Evolutionary conservation across 2,329 filamentous ascomycete genomes (phyloP).

Genomic region (Botrytis paeoniae): DNA sequence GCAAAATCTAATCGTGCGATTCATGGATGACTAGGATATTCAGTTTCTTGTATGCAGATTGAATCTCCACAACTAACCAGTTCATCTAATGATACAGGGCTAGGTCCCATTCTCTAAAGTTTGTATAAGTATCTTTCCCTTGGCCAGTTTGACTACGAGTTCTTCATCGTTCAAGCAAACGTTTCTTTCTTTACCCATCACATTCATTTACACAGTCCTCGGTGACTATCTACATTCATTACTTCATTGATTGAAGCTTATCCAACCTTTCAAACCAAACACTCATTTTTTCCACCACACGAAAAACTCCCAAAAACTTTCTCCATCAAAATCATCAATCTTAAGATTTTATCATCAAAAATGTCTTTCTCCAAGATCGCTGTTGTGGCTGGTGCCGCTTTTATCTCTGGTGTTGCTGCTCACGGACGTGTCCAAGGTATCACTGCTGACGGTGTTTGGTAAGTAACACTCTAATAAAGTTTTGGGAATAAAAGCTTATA

Average conservation of each 20-base stretch:
- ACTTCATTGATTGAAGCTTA: constrained; percentile 21
- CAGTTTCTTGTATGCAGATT: not conserved
- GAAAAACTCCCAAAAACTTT: not conserved
- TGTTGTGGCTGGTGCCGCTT: constrained; percentile 15
- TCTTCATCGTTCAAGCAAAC: constrained; percentile 13
- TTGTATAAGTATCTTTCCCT: constrained; percentile 17
- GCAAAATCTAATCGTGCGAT: not conserved
- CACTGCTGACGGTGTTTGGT: constrained; percentile 16
- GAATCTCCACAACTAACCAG: not conserved
- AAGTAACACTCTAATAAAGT: not conserved
- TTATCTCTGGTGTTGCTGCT: constrained; percentile 14
- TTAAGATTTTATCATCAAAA: constrained; percentile 1
- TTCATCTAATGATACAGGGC: constrained; percentile 5
- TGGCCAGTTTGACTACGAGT: not conserved
- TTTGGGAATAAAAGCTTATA: not conserved
- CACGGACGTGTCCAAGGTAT: constrained; percentile 13
- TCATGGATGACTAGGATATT: not conserved
- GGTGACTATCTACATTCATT: constrained; percentile 16
- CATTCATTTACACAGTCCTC: constrained; percentile 19
- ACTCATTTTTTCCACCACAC: not conserved
- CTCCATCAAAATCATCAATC: not conserved
- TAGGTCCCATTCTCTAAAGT: not conserved
- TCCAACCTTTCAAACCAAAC: not conserved
- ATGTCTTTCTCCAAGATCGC: constrained; percentile 20
- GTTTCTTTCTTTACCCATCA: constrained; percentile 16